Conservation (phyloP, 306 rosid species). For the Vicia villosa region DNA sequence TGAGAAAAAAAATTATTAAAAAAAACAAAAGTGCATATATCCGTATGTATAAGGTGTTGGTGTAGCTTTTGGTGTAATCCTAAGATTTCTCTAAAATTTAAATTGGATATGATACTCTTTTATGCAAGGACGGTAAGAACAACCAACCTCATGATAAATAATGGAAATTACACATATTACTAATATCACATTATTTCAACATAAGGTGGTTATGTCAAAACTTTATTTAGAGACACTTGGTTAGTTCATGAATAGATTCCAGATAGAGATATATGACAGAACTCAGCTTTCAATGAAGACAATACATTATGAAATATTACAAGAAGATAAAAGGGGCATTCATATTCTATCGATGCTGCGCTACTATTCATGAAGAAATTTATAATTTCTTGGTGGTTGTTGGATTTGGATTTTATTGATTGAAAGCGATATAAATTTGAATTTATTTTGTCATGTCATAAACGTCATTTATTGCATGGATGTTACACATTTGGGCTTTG, state of each 20-base stretch:
- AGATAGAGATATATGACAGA: too few relatives aligned
- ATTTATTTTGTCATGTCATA: not conserved
- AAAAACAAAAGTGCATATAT: too few relatives aligned
- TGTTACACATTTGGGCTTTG: not conserved
- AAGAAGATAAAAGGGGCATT: not conserved
- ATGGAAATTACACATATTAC: too few relatives aligned
- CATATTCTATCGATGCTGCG: not conserved
- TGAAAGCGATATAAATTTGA: slow-evolving; percentile 22
- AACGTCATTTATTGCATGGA: slow-evolving; percentile 18
- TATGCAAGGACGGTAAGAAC: too few relatives aligned
- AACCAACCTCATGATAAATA: too few relatives aligned
- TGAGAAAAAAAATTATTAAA: too few relatives aligned
- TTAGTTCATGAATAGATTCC: not conserved
- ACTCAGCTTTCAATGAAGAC: not conserved
- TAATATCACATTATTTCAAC: too few relatives aligned
- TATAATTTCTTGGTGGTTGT: not conserved
- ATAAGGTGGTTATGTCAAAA: not conserved
- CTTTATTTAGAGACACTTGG: not conserved
- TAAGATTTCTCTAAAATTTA: too few relatives aligned
- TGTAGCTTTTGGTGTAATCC: too few relatives aligned
- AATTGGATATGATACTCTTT: too few relatives aligned
- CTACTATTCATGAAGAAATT: not conserved
- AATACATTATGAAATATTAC: not conserved
- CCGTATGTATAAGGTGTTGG: too few relatives aligned
- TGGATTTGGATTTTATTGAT: slow-evolving; percentile 7